A percentile compares a stretch with the other conserved stretches of the same genome.
These are phyloP conservation scores for Myxozyma vanderwaltii DNA, from an alignment of 805 yeast species.

Conservation along the genomic window DNA sequence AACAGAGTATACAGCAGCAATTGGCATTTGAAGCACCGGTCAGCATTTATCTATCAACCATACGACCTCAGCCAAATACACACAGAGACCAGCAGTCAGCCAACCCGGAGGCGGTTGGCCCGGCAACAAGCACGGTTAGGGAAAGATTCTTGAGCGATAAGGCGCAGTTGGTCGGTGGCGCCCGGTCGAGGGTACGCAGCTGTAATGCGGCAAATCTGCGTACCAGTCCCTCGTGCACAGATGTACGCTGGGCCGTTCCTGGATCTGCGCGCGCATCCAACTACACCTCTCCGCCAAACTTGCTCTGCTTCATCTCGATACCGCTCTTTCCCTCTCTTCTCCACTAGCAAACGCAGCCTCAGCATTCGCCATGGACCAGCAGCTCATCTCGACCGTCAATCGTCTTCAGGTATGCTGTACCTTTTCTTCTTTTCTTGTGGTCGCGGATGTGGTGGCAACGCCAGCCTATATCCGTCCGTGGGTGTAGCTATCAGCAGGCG, in stretches of 20 bases:
- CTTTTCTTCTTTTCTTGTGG: neutral
- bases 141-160: slow-evolving; percentile 9
- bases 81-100: neutral
- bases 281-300: neutral
- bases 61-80: too few species aligned
- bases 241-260: neutral
- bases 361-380: slow-evolving; percentile 35
- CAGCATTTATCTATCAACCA: too few species aligned
- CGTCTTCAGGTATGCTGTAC: slow-evolving; percentile 37
- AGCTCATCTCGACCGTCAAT: slow-evolving; percentile 37
- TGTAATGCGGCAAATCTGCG: neutral
- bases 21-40: too few species aligned
- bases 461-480: neutral
- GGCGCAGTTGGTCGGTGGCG: slow-evolving; percentile 18
- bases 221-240: neutral
- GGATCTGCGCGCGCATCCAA: slow-evolving; percentile 8
- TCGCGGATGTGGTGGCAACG: neutral
- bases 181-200: neutral
- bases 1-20: too few species aligned
- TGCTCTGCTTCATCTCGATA: neutral
- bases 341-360: too few species aligned
- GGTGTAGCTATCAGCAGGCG: neutral
- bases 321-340: neutral
- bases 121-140: slow-evolving; percentile 11
- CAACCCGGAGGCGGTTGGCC: slow-evolving; percentile 17